Conservation (phyloP, 257 asterid genomes). For the Cinchona pubescens region DNA sequence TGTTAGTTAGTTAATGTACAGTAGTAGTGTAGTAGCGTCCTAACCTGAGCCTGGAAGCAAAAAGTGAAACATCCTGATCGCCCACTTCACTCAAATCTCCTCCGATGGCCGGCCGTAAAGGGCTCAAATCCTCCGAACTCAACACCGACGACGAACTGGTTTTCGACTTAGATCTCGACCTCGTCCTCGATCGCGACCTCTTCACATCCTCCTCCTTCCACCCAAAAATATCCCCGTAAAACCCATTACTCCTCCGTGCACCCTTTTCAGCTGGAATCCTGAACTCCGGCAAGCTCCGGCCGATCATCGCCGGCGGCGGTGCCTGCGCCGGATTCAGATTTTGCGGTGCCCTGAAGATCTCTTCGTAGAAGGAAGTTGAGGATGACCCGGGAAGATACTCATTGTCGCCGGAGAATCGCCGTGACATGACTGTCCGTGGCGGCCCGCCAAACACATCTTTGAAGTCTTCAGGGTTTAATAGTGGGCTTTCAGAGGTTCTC, state of each 20-base stretch:
- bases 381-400: slow-evolving; percentile 31
- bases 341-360: slow-evolving; percentile 45
- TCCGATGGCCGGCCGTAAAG: slow-evolving; percentile 50
- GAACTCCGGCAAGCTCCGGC: slow-evolving; percentile 65
- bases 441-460: slow-evolving; percentile 87
- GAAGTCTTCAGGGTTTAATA: slow-evolving; percentile 50
- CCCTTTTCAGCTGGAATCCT: slow-evolving; percentile 43
- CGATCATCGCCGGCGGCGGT: slow-evolving; percentile 17
- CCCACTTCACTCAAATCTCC: slow-evolving; percentile 11
- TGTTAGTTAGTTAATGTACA: not conserved
- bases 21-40: too few species aligned
- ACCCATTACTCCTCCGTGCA: slow-evolving; percentile 31
- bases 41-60: slow-evolving; percentile 70
- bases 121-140: slow-evolving; percentile 78
- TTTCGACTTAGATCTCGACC: slow-evolving; percentile 47
- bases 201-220: slow-evolving; percentile 45
- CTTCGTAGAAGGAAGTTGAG: slow-evolving; percentile 42
- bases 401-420: slow-evolving; percentile 33
- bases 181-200: slow-evolving; percentile 60
- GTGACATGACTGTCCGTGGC: slow-evolving; percentile 54
- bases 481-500: slow-evolving; percentile 13
- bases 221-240: slow-evolving; percentile 65
- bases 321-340: slow-evolving; percentile 24
- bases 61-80: slow-evolving; percentile 47
- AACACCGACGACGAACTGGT: slow-evolving; percentile 62